A percentile compares a stretch with the other conserved stretches of the same genome.
These are phyloP conservation scores for Fusarium sp. DNA, from an alignment of 2,329 filamentous ascomycete genomes.

Conservation along the genomic window DNA sequence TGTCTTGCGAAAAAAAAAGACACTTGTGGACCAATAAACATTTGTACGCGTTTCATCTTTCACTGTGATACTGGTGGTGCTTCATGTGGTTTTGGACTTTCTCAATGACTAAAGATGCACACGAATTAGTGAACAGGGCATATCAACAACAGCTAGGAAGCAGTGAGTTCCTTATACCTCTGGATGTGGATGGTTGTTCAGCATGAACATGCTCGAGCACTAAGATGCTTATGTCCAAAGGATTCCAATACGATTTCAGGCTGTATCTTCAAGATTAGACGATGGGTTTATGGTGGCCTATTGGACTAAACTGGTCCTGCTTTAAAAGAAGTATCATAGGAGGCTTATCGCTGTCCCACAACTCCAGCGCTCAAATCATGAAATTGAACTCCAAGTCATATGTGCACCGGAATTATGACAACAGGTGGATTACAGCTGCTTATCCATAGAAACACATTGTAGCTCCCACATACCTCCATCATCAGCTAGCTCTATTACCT, in stretches of 20 bases:
- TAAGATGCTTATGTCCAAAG: background rate
- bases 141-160: no score
- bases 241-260: background rate
- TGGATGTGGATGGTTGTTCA: background rate
- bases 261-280: background rate
- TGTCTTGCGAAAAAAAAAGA: slow-evolving; percentile 19
- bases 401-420: background rate
- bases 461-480: background rate
- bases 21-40: slow-evolving; percentile 31
- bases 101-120: background rate
- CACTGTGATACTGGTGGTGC: background rate
- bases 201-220: background rate
- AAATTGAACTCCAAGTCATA: background rate
- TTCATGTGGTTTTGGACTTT: background rate
- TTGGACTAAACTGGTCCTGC: background rate
- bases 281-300: no score
- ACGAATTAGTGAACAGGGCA: no score
- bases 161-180: background rate
- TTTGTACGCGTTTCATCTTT: slow-evolving; percentile 7
- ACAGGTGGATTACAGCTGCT: slow-evolving; percentile 1
- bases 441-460: background rate
- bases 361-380: background rate
- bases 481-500: background rate
- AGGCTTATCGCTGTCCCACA: background rate
- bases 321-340: background rate